A percentile compares a stretch with the other conserved stretches of the same genome.
phyloP scores from a whole-genome alignment of 176 grass and related monocot species.

The Rhipidocladum racemiflorum region DNA sequence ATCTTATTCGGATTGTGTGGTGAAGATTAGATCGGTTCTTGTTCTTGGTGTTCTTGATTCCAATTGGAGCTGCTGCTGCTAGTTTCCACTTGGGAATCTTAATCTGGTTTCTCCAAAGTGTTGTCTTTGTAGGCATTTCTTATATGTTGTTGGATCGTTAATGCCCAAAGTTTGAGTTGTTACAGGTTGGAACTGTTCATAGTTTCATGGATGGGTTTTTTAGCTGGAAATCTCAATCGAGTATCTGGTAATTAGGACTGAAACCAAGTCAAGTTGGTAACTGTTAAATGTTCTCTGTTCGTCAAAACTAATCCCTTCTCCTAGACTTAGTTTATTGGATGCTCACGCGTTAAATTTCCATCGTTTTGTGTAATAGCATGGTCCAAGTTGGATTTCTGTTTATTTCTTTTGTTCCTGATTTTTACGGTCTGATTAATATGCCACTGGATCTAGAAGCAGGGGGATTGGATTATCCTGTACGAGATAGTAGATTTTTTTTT shows the following conservation, averaged over 20 bases:
- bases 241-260: constrained; percentile 32
- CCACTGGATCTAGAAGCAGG: constrained; percentile 20
- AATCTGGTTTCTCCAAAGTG: constrained; percentile 15
- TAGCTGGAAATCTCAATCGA: constrained; percentile 25
- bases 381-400: constrained; percentile 17
- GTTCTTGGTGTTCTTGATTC: constrained; percentile 1
- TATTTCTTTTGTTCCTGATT: constrained; percentile 11
- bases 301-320: constrained; percentile 27
- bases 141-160: constrained; percentile 31
- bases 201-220: constrained; percentile 28
- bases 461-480: not conserved
- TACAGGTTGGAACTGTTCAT: not conserved
- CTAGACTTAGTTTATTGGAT: constrained; percentile 5
- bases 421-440: not conserved
- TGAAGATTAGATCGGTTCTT: constrained; percentile 32
- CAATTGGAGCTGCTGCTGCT: constrained; percentile 36
- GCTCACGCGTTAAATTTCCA: not conserved
- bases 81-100: constrained; percentile 35
- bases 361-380: not conserved
- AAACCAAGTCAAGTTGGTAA: constrained; percentile 34
- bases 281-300: constrained; percentile 37
- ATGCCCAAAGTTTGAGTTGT: constrained; percentile 24
- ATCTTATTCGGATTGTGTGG: constrained; percentile 15
- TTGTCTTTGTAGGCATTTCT: constrained; percentile 1
- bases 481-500: not conserved